A percentile compares a stretch with the other conserved stretches of the same genome.
Conservation (phyloP, 306 rosid species). For the Cucumis melo region DNA sequence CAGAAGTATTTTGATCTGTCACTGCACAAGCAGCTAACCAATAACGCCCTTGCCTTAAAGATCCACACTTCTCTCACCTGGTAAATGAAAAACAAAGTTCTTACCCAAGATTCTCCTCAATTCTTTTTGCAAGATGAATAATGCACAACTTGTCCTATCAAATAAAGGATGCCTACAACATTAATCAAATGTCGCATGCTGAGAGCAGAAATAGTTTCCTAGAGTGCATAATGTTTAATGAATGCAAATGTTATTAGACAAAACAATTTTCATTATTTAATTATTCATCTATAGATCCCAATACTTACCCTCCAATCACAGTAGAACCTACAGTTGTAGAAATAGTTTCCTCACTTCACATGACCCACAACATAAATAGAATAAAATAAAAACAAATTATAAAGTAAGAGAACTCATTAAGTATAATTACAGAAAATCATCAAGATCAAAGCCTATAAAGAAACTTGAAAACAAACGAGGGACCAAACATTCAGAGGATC, state of each 20-base stretch:
- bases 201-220: not conserved
- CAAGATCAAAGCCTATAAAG: too few species aligned
- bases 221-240: not conserved
- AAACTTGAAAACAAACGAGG: too few species aligned
- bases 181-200: not conserved
- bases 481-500: too few species aligned
- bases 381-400: too few species aligned
- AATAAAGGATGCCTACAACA: not conserved
- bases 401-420: too few species aligned
- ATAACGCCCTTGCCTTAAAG: not conserved
- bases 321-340: too few species aligned
- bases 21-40: not conserved
- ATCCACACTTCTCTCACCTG: not conserved
- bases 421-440: too few species aligned
- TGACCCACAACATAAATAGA: too few species aligned
- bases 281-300: too few species aligned
- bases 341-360: too few species aligned
- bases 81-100: not conserved
- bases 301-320: too few species aligned
- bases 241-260: not conserved
- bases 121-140: not conserved
- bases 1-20: not conserved
- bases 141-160: not conserved
- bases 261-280: not conserved
- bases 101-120: not conserved